A percentile compares a stretch with the other conserved stretches of the same genome.
Conservation (phyloP, 164 flowering plant species). For the Pachysandra terminalis region DNA sequence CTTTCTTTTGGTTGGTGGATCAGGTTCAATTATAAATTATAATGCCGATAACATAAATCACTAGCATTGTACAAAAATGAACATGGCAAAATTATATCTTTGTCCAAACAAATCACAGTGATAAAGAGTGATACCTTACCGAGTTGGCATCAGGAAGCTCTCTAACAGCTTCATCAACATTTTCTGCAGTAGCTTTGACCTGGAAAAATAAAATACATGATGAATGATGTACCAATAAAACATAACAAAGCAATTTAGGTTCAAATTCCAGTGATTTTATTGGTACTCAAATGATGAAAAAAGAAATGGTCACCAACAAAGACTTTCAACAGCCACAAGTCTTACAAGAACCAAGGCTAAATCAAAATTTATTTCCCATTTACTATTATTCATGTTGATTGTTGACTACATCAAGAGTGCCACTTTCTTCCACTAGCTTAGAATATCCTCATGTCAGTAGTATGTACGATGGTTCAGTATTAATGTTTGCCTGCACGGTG, state of each 20-base stretch:
- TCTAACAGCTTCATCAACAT: conserved; percentile 94
- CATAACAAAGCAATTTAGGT: not conserved
- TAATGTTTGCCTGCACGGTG: no score
- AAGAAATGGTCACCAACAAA: not conserved
- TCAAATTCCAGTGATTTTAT: no score
- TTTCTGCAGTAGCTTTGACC: conserved; percentile 98
- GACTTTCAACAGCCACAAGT: not conserved
- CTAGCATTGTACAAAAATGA: no score
- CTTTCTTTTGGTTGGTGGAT: not conserved
- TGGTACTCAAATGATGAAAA: not conserved
- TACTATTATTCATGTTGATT: no score
- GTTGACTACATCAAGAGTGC: no score
- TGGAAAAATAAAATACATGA: conserved; percentile 22
- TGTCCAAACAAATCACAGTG: conserved; percentile 18
- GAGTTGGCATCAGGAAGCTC: conserved; percentile 99
- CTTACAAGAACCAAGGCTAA: not conserved
- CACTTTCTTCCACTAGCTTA: no score
- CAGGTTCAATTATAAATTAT: not conserved
- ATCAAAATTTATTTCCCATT: no score
- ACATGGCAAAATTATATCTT: not conserved
- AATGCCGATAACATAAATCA: not conserved
- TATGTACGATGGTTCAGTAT: no score
- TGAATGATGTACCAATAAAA: not conserved
- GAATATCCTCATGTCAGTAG: not conserved
- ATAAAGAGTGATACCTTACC: conserved; percentile 86